Conservation (phyloP, 1,284 basidiomycete genomes). For the Naganishia cerealis region DNA sequence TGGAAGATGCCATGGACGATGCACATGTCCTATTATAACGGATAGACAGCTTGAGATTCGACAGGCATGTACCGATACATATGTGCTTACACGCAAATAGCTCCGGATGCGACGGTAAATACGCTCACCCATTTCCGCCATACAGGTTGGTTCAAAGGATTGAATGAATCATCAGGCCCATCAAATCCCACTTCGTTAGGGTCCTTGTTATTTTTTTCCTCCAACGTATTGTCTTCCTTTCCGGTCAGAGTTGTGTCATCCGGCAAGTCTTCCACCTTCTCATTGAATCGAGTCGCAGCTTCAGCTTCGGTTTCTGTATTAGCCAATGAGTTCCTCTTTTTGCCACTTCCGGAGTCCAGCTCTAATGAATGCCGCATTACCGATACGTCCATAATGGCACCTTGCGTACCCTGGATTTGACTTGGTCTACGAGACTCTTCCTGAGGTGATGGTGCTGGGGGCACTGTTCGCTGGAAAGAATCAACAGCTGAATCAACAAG, state of each 20-base stretch:
- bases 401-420: too few species aligned
- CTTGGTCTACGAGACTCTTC: too few species aligned
- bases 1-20: conserved; percentile 69
- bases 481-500: too few species aligned
- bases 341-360: background rate
- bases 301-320: background rate
- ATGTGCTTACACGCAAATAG: conserved; percentile 36
- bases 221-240: background rate
- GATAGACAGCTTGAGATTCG: too few species aligned
- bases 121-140: conserved; percentile 48
- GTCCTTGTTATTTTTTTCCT: conserved; percentile 27
- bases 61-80: background rate
- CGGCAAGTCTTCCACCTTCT: background rate
- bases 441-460: too few species aligned
- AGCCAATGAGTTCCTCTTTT: background rate
- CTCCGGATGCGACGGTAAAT: conserved; percentile 39
- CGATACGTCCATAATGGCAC: too few species aligned
- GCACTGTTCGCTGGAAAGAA: too few species aligned
- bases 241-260: background rate
- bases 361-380: too few species aligned
- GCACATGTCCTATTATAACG: conserved; percentile 66
- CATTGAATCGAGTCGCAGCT: background rate
- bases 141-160: conserved; percentile 44
- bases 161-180: conserved; percentile 42
- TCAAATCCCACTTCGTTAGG: conserved; percentile 45